Percentiles rank a stretch among this genome's conserved stretches.
Evolutionary conservation across 345 rosid species (phyloP).

Genomic region (Salix caprea): DNA sequence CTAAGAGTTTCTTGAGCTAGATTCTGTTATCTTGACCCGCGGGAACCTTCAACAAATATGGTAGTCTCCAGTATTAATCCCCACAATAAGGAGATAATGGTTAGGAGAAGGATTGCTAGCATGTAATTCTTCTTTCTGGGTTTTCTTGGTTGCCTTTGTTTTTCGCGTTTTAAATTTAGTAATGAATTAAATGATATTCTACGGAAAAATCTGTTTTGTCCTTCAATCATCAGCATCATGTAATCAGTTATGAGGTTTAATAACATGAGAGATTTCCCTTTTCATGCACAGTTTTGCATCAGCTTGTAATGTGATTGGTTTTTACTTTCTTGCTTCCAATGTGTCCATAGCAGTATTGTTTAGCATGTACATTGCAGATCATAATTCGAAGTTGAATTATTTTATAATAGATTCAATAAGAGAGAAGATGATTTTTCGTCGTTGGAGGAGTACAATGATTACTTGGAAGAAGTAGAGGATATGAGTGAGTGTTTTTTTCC

Average conservation of each 20-base stretch:
- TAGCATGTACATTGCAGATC: not conserved
- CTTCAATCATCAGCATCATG: not conserved
- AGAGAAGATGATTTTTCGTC: slow-evolving; percentile 84
- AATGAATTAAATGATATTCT: too few relatives aligned
- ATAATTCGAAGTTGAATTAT: not conserved
- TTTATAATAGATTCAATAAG: slow-evolving; percentile 69
- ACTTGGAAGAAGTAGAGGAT: slow-evolving; percentile 92
- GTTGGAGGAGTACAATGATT: slow-evolving; percentile 79
- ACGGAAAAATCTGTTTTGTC: not conserved
- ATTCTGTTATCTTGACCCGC: not conserved
- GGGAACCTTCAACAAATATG: not conserved
- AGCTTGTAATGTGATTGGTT: not conserved
- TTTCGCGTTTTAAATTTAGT: not conserved
- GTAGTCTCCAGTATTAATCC: not conserved
- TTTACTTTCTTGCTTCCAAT: not conserved
- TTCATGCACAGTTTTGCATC: not conserved
- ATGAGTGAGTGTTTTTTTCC: slow-evolving; percentile 55
- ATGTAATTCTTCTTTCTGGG: slow-evolving; percentile 41
- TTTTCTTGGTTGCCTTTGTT: not conserved
- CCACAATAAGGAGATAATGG: slow-evolving; percentile 24
- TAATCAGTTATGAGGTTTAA: not conserved
- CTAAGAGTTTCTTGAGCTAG: not conserved
- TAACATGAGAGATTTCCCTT: not conserved
- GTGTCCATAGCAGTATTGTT: not conserved
- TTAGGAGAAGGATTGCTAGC: slow-evolving; percentile 66